Percentiles rank a stretch among this genome's conserved stretches.
These are phyloP conservation scores for Gardenia jasminoides DNA, from an alignment of 257 asterid genomes.

Conservation along the genomic window DNA sequence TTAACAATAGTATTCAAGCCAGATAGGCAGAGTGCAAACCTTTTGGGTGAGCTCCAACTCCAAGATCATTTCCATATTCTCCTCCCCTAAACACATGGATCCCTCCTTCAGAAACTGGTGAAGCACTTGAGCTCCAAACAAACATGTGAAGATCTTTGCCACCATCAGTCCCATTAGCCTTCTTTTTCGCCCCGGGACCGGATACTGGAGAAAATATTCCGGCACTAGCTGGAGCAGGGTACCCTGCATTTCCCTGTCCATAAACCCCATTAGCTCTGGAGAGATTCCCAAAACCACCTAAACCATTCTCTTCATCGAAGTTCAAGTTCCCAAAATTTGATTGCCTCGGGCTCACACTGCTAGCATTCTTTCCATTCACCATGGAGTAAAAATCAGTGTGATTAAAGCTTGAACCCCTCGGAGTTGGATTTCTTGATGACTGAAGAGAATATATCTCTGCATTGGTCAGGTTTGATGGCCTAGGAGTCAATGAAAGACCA, in stretches of 20 bases:
- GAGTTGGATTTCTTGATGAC: constrained; percentile 52
- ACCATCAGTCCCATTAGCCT: constrained; percentile 53
- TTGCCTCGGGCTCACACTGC: constrained; percentile 42
- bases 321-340: constrained; percentile 40
- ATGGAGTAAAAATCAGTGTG: constrained; percentile 48
- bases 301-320: constrained; percentile 44
- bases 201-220: constrained; percentile 84
- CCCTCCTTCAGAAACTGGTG: constrained; percentile 97
- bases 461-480: constrained; percentile 50
- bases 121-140: constrained; percentile 98
- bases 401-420: constrained; percentile 49
- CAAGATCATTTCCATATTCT: constrained; percentile 59
- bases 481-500: constrained; percentile 45
- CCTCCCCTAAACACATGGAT: constrained; percentile 93
- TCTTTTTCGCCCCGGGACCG: constrained; percentile 58
- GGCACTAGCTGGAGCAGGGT: constrained; percentile 71
- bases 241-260: constrained; percentile 58
- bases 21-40: constrained; percentile 37
- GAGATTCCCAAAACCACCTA: constrained; percentile 38
- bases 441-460: constrained; percentile 54
- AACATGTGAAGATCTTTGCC: constrained; percentile 97
- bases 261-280: constrained; percentile 44
- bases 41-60: constrained; percentile 81
- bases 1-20: constrained; percentile 2
- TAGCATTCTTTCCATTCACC: constrained; percentile 41